These are phyloP conservation scores for Alternaria sp. DNA, from an alignment of 2,329 filamentous ascomycete genomes.

Conservation along the genomic window DNA sequence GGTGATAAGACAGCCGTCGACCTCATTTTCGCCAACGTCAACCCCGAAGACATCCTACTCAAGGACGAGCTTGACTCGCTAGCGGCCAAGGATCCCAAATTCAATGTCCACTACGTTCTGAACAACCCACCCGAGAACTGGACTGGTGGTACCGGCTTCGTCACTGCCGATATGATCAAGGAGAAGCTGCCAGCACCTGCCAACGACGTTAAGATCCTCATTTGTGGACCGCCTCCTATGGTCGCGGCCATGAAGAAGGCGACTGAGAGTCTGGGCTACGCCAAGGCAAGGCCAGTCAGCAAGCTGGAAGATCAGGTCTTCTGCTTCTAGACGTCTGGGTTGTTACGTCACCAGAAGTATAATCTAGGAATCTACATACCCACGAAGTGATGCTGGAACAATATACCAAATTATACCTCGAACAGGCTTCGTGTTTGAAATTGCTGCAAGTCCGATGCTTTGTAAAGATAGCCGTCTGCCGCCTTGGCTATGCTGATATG, in stretches of 20 bases:
- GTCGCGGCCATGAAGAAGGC: constrained; percentile 97
- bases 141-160: constrained; percentile 92
- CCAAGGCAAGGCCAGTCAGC: constrained; percentile 93
- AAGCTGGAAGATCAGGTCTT: constrained; percentile 99
- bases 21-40: constrained; percentile 96
- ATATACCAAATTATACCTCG: neutral
- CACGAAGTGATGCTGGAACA: neutral
- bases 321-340: constrained; percentile 71
- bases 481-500: neutral
- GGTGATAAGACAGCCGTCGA: constrained; percentile 87
- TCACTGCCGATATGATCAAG: constrained; percentile 94
- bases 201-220: constrained; percentile 87
- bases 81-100: constrained; percentile 76
- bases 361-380: neutral
- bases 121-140: constrained; percentile 94
- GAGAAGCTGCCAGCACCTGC: constrained; percentile 83
- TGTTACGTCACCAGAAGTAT: neutral
- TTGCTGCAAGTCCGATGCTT: neutral
- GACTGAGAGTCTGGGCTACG: constrained; percentile 84
- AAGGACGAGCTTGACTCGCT: constrained; percentile 89
- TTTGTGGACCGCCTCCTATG: constrained; percentile 98
- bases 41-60: constrained; percentile 88
- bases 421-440: neutral
- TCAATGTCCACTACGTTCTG: constrained; percentile 92
- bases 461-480: neutral